Percentiles rank a stretch among this genome's conserved stretches.
phyloP scores from a whole-genome alignment of 1,284 basidiomycete genomes.

The Xerocomus minutiporus region DNA sequence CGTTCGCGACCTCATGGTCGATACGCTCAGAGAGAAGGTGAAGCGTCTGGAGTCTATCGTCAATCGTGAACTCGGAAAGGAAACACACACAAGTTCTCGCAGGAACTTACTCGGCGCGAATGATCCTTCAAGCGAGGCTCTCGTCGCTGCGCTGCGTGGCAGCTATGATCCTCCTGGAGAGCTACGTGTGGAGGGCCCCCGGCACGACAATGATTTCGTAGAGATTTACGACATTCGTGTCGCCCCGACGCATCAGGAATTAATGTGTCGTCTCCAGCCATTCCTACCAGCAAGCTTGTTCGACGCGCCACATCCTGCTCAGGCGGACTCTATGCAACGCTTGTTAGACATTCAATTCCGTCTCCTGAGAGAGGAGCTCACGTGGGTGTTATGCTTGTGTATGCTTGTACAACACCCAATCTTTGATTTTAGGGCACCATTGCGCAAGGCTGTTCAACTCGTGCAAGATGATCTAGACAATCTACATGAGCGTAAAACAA shows the following conservation, averaged over 20 bases:
- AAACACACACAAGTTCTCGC: constrained; percentile 20
- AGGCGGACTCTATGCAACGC: constrained; percentile 51
- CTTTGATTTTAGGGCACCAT: constrained; percentile 39
- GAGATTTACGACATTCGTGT: constrained; percentile 56
- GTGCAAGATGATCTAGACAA: constrained; percentile 41
- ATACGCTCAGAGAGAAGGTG: constrained; percentile 38
- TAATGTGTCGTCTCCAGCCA: background rate
- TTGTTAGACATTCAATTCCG: constrained; percentile 70
- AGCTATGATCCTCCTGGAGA: constrained; percentile 55
- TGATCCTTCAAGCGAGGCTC: constrained; percentile 26
- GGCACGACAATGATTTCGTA: constrained; percentile 63
- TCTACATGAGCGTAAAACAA: constrained; percentile 23
- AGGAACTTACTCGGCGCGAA: background rate
- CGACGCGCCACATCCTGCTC: constrained; percentile 57
- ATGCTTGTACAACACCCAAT: background rate
- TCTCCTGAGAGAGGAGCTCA: constrained; percentile 63
- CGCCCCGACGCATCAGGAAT: constrained; percentile 1
- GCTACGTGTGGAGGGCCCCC: constrained; percentile 44
- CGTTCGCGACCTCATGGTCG: constrained; percentile 37
- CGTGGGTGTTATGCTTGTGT: constrained; percentile 37
- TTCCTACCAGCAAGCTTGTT: constrained; percentile 33
- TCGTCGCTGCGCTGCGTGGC: constrained; percentile 38
- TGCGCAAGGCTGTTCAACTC: constrained; percentile 46
- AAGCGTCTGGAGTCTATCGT: constrained; percentile 45
- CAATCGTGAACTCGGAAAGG: constrained; percentile 26